Base-by-base conservation (phyloP, 2,329 filamentous ascomycete genomes). In the Seiridium cupressi region DNA sequence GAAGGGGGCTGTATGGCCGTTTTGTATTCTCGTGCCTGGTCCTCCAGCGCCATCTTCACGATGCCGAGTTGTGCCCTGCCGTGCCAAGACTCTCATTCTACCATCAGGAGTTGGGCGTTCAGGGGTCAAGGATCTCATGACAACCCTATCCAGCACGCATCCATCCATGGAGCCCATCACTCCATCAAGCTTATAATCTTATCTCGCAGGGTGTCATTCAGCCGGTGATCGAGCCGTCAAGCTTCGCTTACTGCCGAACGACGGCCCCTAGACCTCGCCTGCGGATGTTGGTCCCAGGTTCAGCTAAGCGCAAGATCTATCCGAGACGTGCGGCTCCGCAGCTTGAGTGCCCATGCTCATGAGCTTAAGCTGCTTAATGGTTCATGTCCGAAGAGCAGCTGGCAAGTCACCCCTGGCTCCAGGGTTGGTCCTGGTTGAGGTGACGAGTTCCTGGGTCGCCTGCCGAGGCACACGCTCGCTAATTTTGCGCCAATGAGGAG, bases 401-500 rank as follows among this genome's bases (percentile, higher is more conserved):
- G 7, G 32, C 13, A 42, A 13, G 38, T 7, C 13, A 13, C 13
- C 38, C 38, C 38, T 42, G 38, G 38, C 38, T 42, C 38, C 18
- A 26, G 18, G 18, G 18, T 26, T 26, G 18, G 51, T 13, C 51
- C 51, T 35, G 36, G 13, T 54, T 40, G 11, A 35, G 53, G 7
- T 10, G 53, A 26, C 38, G 36, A 55, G 38, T 18, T 18, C 53
- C 36, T 11, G 38, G 38, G 11, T 53, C 49, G 32, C 49, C 18
- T 53, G 49, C 49, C 49, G 49, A 53, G 49, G 49, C 34, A 40
- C n/a, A 32, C 49, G 32, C 35, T 36, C 38, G 10, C 18, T n/a
- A 38, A 55, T 55, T 55, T 55, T 44, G 53, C 53, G 26, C 53
- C 53, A 55, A 55, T 55, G 11, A 55, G 18, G 34, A 55, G 36